Base-by-base conservation (phyloP, 1,139 yeast genomes). In the Magnusiomyces paraingens region DNA sequence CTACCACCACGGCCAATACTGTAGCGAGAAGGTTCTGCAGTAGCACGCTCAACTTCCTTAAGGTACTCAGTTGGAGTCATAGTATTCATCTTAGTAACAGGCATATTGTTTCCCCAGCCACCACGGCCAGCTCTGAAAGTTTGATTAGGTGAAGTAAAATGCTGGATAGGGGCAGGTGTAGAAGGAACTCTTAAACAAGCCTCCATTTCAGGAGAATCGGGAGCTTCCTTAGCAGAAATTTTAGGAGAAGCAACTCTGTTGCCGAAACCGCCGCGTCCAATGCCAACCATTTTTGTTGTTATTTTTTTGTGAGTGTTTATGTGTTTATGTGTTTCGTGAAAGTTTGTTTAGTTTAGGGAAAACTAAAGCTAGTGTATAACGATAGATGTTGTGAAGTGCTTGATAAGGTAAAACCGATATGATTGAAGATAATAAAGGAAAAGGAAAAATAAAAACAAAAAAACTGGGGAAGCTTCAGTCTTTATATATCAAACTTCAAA, bases 1-100 rank as follows among this genome's bases (percentile, higher is more conserved):
- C 62, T 51, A 12, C 74, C 74, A 36, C 74, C 73, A 6, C 74
- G 63, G 22, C 74, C 74, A 32, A 70, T 68, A 50, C 68, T 61
- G 61, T 66, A 70, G 5, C 64, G 57, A 20, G 61, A 59, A 4
- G 70, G 71, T 54, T 61, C 70, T 14, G 61, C 63, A 48, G 64
- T 67, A 22, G 70, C 70, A 40, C 62, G 56, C 55, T 66, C 61
- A 38, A 66, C 71, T 55, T 70, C 73, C 48, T 62, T 52, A 17
- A 70, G 62, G 53, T 69, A 68, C 59, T 70, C 70, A 36, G 62
- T 60, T 1, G 72, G 71, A 2, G 72, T 59, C 61, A 61, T 56
- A 14, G 67, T 58, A 35, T 64, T 60, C 64, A 67, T 62, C 41
- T 64, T 57, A 20, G 64, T 58, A 15, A 70, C 67, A 10, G 70